Evolutionary conservation across 1,139 yeast genomes (phyloP), one percentile per base, ranked within the genome.

Genomic region (Candida sp.): DNA sequence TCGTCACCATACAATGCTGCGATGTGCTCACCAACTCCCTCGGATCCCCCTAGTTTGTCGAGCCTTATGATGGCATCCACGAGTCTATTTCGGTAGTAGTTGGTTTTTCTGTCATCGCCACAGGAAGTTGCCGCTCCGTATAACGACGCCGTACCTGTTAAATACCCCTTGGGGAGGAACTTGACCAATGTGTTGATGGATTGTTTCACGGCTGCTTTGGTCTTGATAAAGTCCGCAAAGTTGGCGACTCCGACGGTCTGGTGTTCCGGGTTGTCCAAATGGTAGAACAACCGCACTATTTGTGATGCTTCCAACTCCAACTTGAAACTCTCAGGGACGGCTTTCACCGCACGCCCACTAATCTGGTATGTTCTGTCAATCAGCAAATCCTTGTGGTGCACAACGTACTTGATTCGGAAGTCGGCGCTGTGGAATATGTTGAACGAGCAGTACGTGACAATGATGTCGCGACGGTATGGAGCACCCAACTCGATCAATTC

Each of bases 371-470:
- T 58, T 42, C 58, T 65, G 50, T 73, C 77, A 26, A 73, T 63
- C 48, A 26, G 34, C 4, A 44, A 37, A 32, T 67, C 64, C 12
- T 55, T 57, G 4, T 67, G 63, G 11, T 65, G 63, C 5, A 75
- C 58, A 23, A 73, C 66, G 51, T 61, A 70, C 42, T 71, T 66
- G 9, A 69, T 78, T 61, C 71, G 73, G 49, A 82, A 66, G 58
- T 83, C 87, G 23, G 80, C 73, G 54, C 69, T 76, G 44, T 68
- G 64, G 59, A 83, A 81, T 33, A 79, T 63, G 57, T 83, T 83
- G 61, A 78, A 83, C 6, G 75, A 58, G 56, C 85, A 81, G 55
- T 72, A 81, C 0, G 83, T 78, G 3, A 78, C 78, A 30, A 79
- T 69, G 57, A 70, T 63, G 42, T 74, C 80, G 37, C 67, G 58